Evolutionary conservation across 495 filamentous ascomycete genomes (phyloP).

Genomic region (Wilcoxina mikolae): DNA sequence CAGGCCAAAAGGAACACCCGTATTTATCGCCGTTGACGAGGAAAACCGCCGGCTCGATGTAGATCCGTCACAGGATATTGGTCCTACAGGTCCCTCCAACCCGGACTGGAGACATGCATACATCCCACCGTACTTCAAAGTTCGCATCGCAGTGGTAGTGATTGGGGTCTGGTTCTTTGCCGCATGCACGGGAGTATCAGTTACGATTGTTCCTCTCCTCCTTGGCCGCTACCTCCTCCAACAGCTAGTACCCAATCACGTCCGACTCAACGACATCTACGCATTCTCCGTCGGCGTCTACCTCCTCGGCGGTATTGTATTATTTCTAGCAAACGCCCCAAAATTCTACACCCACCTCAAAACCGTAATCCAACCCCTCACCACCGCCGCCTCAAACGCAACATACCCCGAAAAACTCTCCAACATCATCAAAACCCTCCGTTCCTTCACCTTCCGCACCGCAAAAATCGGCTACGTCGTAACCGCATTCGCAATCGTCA

Average conservation of each 20-base stretch:
- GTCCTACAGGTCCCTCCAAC: slow-evolving; percentile 45
- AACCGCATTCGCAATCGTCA: slow-evolving; percentile 50
- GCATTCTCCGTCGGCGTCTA: slow-evolving; percentile 83
- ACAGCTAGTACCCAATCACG: slow-evolving; percentile 46
- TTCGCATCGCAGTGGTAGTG: slow-evolving; percentile 72
- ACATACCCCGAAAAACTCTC: background rate
- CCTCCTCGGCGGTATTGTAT: slow-evolving; percentile 50
- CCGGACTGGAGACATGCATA: slow-evolving; percentile 69
- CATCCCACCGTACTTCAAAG: slow-evolving; percentile 69
- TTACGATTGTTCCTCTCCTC: slow-evolving; percentile 70
- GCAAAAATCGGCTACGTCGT: slow-evolving; percentile 56
- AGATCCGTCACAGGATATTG: slow-evolving; percentile 35
- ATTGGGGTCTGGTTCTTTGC: slow-evolving; percentile 87
- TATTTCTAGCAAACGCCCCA: slow-evolving; percentile 41
- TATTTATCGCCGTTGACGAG: slow-evolving; percentile 70
- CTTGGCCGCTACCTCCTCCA: slow-evolving; percentile 67
- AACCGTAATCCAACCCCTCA: slow-evolving; percentile 25
- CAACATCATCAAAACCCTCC: background rate
- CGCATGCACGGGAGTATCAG: slow-evolving; percentile 72
- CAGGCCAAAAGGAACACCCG: slow-evolving; percentile 63
- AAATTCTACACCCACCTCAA: slow-evolving; percentile 32
- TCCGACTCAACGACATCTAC: slow-evolving; percentile 84
- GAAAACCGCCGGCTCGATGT: slow-evolving; percentile 49
- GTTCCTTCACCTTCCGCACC: slow-evolving; percentile 12
- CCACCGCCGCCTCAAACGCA: background rate